These are phyloP conservation scores for Ceratocystis papillata DNA, from an alignment of 2,329 filamentous ascomycete species.

Conservation along the genomic window DNA sequence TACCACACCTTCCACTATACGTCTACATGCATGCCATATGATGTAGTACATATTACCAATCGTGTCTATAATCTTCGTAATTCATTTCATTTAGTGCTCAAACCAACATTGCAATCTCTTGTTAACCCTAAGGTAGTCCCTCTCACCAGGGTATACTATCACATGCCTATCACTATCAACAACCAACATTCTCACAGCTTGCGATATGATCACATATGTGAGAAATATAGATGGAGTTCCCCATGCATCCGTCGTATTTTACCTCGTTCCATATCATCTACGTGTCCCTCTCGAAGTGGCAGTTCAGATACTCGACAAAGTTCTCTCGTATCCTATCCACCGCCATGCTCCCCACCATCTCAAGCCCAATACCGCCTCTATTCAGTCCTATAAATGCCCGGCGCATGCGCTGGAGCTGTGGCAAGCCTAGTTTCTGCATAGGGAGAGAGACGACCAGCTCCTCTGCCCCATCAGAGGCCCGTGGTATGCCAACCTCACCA, in stretches of 20 bases:
- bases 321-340: conserved; percentile 48
- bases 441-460: conserved; percentile 55
- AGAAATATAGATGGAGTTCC: too few species aligned
- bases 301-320: conserved; percentile 58
- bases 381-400: conserved; percentile 70
- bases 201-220: too few species aligned
- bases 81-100: too few species aligned
- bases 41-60: too few species aligned
- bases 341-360: conserved; percentile 44
- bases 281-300: conserved; percentile 49
- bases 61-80: too few species aligned
- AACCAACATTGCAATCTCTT: too few species aligned
- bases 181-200: too few species aligned
- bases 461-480: conserved; percentile 32
- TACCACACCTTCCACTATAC: too few species aligned
- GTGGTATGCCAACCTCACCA: conserved; percentile 42
- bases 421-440: conserved; percentile 53
- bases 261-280: conserved; percentile 28
- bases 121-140: too few species aligned
- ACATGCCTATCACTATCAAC: too few species aligned
- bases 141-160: too few species aligned
- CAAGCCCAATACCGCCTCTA: conserved; percentile 53
- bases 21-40: too few species aligned
- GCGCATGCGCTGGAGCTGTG: conserved; percentile 65
- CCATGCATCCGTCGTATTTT: neutral